Conservation (phyloP, 345 rosid genomes). For the Euphorbia peplus region DNA sequence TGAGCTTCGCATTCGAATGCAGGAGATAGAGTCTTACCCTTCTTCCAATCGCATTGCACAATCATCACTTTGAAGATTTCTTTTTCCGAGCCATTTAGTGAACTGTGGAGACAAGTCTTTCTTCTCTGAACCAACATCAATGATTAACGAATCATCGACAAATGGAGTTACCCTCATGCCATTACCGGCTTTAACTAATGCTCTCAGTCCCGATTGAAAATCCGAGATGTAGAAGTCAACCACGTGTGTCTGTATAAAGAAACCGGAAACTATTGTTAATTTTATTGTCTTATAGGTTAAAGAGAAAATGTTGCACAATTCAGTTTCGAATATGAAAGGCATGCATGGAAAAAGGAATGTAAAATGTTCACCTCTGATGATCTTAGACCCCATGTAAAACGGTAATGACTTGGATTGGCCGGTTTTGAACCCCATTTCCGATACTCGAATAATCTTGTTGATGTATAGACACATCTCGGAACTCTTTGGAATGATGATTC, state of each 20-base stretch:
- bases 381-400: conserved; percentile 83
- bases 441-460: conserved; percentile 83
- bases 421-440: conserved; percentile 89
- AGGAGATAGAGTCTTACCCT: conserved; percentile 48
- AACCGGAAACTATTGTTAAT: neutral
- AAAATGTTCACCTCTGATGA: conserved; percentile 63
- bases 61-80: conserved; percentile 68
- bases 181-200: conserved; percentile 81
- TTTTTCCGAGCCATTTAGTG: conserved; percentile 68
- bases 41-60: conserved; percentile 71
- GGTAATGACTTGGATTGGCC: conserved; percentile 71
- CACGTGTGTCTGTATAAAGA: conserved; percentile 63
- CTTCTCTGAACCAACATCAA: conserved; percentile 57
- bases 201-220: conserved; percentile 89
- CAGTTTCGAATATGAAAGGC: neutral
- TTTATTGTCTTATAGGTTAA: too few relatives aligned
- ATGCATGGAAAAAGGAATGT: neutral
- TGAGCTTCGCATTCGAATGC: neutral
- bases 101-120: conserved; percentile 72
- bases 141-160: conserved; percentile 66
- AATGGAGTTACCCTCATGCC: conserved; percentile 74
- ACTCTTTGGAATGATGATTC: conserved; percentile 89
- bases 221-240: conserved; percentile 98
- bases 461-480: conserved; percentile 86
- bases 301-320: neutral